Percentiles rank a stretch among this genome's conserved stretches.
phyloP scores from a whole-genome alignment of 169 alveolate species.

The Cryptosporidium parvum region DNA sequence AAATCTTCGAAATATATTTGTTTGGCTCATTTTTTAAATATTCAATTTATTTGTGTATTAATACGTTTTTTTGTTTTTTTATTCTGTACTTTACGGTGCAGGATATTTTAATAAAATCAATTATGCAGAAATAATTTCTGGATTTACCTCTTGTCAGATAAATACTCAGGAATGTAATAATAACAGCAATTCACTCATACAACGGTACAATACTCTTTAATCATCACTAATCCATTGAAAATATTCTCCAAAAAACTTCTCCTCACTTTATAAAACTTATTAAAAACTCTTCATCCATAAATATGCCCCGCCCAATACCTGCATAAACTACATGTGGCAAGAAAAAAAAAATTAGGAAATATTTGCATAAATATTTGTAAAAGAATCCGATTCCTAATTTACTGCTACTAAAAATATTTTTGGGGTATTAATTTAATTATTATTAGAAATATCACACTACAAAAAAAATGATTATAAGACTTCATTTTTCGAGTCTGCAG shows the following conservation, averaged over 20 bases:
- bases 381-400: not conserved
- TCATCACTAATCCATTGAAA: not conserved
- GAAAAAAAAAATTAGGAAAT: not conserved
- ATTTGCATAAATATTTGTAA: not conserved
- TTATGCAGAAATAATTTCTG: not conserved
- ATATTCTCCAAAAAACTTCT: not conserved
- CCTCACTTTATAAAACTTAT: not conserved
- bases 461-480: no score
- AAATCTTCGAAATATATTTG: not conserved
- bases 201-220: not conserved
- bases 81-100: not conserved
- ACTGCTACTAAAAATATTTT: no score
- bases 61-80: not conserved
- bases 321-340: not conserved
- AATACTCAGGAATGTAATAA: not conserved
- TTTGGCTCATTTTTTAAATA: not conserved
- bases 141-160: not conserved
- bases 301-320: not conserved
- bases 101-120: not conserved
- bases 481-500: not conserved
- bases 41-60: not conserved
- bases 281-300: not conserved
- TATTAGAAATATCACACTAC: not conserved
- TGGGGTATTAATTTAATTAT: not conserved
- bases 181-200: not conserved